A percentile compares a stretch with the other conserved stretches of the same genome.
phyloP scores from a whole-genome alignment of 2,329 filamentous ascomycete genomes.

The Beauveria scarabaeidicola region DNA sequence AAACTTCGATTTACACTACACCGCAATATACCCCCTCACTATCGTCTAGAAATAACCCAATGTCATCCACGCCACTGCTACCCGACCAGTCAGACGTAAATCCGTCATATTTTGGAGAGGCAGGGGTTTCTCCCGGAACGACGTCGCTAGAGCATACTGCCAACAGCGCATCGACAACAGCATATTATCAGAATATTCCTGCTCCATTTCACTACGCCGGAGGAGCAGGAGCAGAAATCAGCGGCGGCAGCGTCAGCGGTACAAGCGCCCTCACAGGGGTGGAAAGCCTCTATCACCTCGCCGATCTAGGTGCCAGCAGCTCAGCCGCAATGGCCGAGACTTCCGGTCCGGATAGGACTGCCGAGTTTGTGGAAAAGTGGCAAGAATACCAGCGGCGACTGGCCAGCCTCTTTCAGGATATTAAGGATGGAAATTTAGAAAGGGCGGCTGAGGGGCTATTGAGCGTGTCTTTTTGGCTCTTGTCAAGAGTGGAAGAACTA shows the following conservation, averaged over 20 bases:
- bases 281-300: constrained; percentile 1
- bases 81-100: background rate
- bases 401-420: constrained; percentile 61
- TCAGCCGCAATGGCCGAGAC: constrained; percentile 36
- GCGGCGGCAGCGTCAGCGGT: background rate
- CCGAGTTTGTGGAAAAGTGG: constrained; percentile 60
- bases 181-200: constrained; percentile 48
- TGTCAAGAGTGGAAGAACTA: constrained; percentile 46
- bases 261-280: background rate
- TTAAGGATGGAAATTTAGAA: constrained; percentile 45
- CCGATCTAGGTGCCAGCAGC: background rate
- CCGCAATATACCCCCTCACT: constrained; percentile 36
- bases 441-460: constrained; percentile 44
- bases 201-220: background rate
- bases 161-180: background rate
- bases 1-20: constrained; percentile 64
- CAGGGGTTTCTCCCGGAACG: background rate
- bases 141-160: background rate
- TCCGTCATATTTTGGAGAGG: background rate
- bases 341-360: constrained; percentile 47
- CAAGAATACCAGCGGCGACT: constrained; percentile 54
- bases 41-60: background rate
- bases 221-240: background rate
- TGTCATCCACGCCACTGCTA: background rate
- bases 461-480: constrained; percentile 45